Base-by-base conservation (phyloP, 805 yeast species). In the Candida maris region DNA sequence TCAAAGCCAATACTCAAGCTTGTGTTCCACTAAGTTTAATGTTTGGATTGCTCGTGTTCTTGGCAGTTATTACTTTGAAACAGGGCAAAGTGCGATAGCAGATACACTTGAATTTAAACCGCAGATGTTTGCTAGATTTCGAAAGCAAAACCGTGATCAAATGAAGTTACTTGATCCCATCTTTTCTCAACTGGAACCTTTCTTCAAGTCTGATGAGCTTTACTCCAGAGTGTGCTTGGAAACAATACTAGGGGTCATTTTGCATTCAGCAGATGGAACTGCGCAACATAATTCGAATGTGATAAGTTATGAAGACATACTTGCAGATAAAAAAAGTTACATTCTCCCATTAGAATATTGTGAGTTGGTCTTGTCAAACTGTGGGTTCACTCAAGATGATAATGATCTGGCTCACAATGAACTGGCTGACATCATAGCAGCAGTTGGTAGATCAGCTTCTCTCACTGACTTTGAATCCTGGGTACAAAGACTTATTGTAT, bases 171-270 rank as follows among this genome's bases (percentile, higher is more conserved):
- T 70, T 22, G 56, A 64, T 39, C 37, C 49, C 6, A 36, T 62
- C 0, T 58, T 67, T 35, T 40, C 46, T 2, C 35, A 45, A 8
- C 45, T 73, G 22, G 16, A 57, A 0, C 37, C 45, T 0, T 37
- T 41, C 7, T 36, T 52, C 9, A 41, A 47, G 1, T 22, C 34
- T 1, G 43, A 48, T 1, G 37, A 56, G 23, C n/a, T 48, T 3
- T 46, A 49, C 8, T 56, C 59, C 4, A 28, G 28, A 7, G 25
- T 44, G 4, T 50, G 63, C 34, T 56, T 69, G 28, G 75, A 73
- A 26, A 42, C 65, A 4, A 49, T 69, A 5, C 27, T 69, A 6
- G 76, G 77, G 1, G 64, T 57, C 7, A 48, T 71, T 13, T 41
- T 69, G 1, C 45, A 56, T 38, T 25, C 16, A 16, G 56, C 50